Evolutionary conservation across 2,329 filamentous ascomycete species (phyloP), one percentile per base, ranked within the genome.

Genomic region (Hymenoscyphus salicellus): DNA sequence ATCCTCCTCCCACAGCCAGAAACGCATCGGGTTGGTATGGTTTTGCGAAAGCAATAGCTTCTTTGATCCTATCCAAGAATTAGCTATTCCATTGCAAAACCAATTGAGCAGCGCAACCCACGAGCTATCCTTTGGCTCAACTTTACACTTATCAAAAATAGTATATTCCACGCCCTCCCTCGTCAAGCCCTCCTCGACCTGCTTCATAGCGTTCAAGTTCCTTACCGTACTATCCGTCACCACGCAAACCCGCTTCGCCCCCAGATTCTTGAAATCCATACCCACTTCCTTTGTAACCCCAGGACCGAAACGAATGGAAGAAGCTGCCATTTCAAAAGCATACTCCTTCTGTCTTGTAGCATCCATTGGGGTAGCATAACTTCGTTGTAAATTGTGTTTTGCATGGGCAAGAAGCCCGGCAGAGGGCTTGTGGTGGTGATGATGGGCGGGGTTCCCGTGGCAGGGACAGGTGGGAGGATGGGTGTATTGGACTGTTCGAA

Each of bases 251-350:
- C 88, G 88, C 80, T 92, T 90, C 6, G 90, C 88, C 16, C 91
- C 90, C 82, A 99, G 84, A 76, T 99, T 98, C 79, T 88, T 89
- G 71, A 98, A 89, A 78, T 99, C 95, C 95, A 98, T 98, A 69
- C 95, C 95, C 23, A 99, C 93, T 78, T 99, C 95, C 77, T 92
- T 92, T 28, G 95, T 99, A 63, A 90, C 91, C 5, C 95, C 95
- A 0, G 92, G 92, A 0, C 95, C 95, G 73, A 98, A 99, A 14
- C 95, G 88, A 74, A 99, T 97, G 32, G 90, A 92, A 0, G 92
- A 96, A 1, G 95, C 93, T 0, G 95, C 95, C 94, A 99, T 96
- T 78, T 99, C 95, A 75, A 99, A 99, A 16, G 95, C 95, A 79
- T 99, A 99, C 77, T 99, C 95, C 77, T 96, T 97, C 74, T 93